Conservation (phyloP, 768 basidiomycete genomes). For the Suillus cothurnatus region DNA sequence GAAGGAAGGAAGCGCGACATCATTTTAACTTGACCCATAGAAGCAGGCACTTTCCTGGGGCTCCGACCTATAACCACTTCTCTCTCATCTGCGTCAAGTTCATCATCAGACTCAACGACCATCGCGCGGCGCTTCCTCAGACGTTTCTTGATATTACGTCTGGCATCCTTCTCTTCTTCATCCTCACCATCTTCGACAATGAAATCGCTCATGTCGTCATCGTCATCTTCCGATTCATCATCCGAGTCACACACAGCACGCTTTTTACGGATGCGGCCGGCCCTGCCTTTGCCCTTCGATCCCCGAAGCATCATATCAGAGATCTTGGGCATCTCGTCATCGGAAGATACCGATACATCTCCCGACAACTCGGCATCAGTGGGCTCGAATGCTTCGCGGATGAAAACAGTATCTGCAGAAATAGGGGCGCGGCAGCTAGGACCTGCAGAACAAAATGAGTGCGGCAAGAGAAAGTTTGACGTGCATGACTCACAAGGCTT, state of each 20-base stretch:
- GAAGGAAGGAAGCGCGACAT: constrained; percentile 65
- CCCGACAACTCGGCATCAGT: constrained; percentile 44
- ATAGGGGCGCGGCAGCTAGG: constrained; percentile 64
- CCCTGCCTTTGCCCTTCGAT: constrained; percentile 26
- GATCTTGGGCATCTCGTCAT: constrained; percentile 35
- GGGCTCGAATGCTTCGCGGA: constrained; percentile 62
- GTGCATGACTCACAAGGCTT: constrained; percentile 48
- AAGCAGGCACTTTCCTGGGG: constrained; percentile 30
- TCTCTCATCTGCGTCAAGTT: constrained; percentile 41
- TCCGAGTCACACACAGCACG: constrained; percentile 27
- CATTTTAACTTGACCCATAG: constrained; percentile 40
- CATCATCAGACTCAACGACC: constrained; percentile 49
- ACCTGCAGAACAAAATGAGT: constrained; percentile 35
- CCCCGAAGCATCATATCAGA: constrained; percentile 16
- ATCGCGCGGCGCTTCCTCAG: constrained; percentile 41
- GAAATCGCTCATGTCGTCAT: constrained; percentile 52
- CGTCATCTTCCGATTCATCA: constrained; percentile 31
- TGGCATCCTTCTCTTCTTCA: constrained; percentile 53
- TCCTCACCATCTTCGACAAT: constrained; percentile 56
- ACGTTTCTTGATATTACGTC: constrained; percentile 39
- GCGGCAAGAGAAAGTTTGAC: background rate
- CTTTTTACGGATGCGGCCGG: constrained; percentile 23
- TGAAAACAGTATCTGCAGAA: constrained; percentile 49
- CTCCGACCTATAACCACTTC: constrained; percentile 43
- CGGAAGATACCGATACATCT: constrained; percentile 12